phyloP scores from a whole-genome alignment of 371 early-diverging fungal species.

The Syncephalastrum sp. region DNA sequence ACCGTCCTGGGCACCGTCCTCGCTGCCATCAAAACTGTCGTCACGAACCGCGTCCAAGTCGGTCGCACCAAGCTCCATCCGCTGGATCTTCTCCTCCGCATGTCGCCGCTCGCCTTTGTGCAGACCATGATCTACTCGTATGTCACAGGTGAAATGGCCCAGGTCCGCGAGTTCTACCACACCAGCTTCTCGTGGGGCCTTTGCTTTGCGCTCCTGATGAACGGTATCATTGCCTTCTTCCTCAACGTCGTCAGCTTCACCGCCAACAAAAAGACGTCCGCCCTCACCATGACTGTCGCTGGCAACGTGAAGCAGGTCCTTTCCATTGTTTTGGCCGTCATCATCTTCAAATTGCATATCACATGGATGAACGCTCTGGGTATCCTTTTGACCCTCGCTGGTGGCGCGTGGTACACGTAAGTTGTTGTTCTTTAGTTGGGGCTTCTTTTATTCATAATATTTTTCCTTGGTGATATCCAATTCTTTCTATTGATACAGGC shows the following conservation, averaged over 20 bases:
- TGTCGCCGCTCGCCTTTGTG: slow-evolving; percentile 79
- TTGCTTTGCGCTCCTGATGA: slow-evolving; percentile 61
- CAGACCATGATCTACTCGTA: slow-evolving; percentile 72
- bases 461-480: not conserved
- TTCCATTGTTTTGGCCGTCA: slow-evolving; percentile 74
- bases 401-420: slow-evolving; percentile 70
- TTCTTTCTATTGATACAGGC: slow-evolving; percentile 1
- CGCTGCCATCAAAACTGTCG: slow-evolving; percentile 82
- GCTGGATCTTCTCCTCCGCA: slow-evolving; percentile 78
- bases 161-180: slow-evolving; percentile 47
- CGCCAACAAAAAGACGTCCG: slow-evolving; percentile 82
- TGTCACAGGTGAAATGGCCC: slow-evolving; percentile 68
- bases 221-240: slow-evolving; percentile 83
- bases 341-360: slow-evolving; percentile 71
- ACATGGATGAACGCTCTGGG: slow-evolving; percentile 69
- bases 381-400: slow-evolving; percentile 73
- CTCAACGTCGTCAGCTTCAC: slow-evolving; percentile 82
- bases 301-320: slow-evolving; percentile 90
- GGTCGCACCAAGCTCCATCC: slow-evolving; percentile 81
- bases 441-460: not conserved
- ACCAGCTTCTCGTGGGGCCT: slow-evolving; percentile 46
- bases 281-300: slow-evolving; percentile 87
- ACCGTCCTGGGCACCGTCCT: slow-evolving; percentile 83
- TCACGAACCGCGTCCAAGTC: slow-evolving; percentile 81
- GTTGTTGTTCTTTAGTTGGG: slow-evolving; percentile 4